Base-by-base conservation (phyloP, 2,329 filamentous ascomycete genomes). In the Endothia cerciana region DNA sequence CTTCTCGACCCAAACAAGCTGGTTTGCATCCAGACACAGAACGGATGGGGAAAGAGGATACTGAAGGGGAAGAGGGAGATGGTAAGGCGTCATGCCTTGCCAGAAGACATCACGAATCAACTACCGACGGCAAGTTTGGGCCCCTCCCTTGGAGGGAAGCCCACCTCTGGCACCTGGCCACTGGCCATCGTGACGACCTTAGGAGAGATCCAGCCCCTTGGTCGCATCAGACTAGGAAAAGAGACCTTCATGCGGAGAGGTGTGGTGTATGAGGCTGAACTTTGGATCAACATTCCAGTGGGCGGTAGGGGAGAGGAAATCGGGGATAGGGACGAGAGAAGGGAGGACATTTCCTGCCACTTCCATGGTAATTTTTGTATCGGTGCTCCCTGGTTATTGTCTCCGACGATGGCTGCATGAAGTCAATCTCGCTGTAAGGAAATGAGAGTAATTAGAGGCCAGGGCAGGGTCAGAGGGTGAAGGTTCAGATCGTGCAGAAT, bases 251-350 rank as follows among this genome's bases (percentile, higher is more conserved):
- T 38, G 33, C 22, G n/a, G 41, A 28, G 30, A 25, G 40, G 30
- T 22, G 55, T 49, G 56, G 45, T 38, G 36, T 45, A 58, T 13
- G 58, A 64, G 64, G 62, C 55, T 67, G 67, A 59, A 40, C 30
- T 63, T n/a, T 55, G 64, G 60, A 51, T 65, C 67, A 67, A 67
- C 65, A 68, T 68, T 68, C 67, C 67, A 68, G 67, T 61, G 43
- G 67, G 60, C 45, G 62, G 62, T 64, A 59, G 60, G 60, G 45
- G 38, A 53, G 53, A 22, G 36, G 43, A 49, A n/a, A 19, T n/a
- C 19, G 25, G 30, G 59, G 53, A 57, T 28, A 11, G 40, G n/a
- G 36, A 53, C 49, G 41, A 61, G 58, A 30, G 38, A 65, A 65
- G 63, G 63, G 63, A 65, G 22, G 57, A 19, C 25, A 41, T 41